A percentile compares a stretch with the other conserved stretches of the same genome.
Evolutionary conservation across 768 basidiomycete species (phyloP).

Genomic region (Mycena rosella): DNA sequence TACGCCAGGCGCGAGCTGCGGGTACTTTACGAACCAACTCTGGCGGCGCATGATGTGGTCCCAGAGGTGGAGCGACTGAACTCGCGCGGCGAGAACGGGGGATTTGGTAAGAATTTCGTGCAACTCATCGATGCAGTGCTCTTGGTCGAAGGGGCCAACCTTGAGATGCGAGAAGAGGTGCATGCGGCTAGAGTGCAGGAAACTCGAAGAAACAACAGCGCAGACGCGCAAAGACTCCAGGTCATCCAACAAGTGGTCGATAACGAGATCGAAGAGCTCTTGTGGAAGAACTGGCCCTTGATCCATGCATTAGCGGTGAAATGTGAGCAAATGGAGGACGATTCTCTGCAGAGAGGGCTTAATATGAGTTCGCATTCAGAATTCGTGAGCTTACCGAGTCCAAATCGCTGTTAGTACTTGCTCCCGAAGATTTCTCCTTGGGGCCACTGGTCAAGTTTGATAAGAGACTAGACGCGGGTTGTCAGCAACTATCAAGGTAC

Average conservation of each 20-base stretch:
- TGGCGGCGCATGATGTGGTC: conserved; percentile 27
- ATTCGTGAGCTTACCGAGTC: too few species aligned
- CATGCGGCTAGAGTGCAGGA: conserved; percentile 16
- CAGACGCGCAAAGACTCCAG: conserved; percentile 20
- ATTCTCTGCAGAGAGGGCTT: background rate
- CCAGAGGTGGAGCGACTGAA: conserved; percentile 20
- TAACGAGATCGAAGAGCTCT: conserved; percentile 25
- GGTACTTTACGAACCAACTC: conserved; percentile 19
- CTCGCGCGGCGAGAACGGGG: conserved; percentile 5
- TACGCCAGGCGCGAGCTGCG: background rate
- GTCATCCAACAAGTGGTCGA: conserved; percentile 25
- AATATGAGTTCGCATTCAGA: too few species aligned
- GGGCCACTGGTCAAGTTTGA: too few species aligned
- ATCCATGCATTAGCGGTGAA: background rate
- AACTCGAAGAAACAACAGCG: conserved; percentile 24
- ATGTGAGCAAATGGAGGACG: background rate
- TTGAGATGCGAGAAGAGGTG: conserved; percentile 24
- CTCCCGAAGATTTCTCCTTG: too few species aligned
- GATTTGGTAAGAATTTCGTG: background rate
- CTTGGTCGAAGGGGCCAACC: conserved; percentile 18
- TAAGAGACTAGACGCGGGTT: too few species aligned
- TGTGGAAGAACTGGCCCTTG: conserved; percentile 18
- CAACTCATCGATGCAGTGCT: conserved; percentile 12
- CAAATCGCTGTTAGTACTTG: too few species aligned
- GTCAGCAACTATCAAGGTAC: too few species aligned